Percentiles rank a stretch among this genome's conserved stretches.
Evolutionary conservation across 2,329 filamentous ascomycete genomes (phyloP).

Genomic region (Westerdykella sp.): DNA sequence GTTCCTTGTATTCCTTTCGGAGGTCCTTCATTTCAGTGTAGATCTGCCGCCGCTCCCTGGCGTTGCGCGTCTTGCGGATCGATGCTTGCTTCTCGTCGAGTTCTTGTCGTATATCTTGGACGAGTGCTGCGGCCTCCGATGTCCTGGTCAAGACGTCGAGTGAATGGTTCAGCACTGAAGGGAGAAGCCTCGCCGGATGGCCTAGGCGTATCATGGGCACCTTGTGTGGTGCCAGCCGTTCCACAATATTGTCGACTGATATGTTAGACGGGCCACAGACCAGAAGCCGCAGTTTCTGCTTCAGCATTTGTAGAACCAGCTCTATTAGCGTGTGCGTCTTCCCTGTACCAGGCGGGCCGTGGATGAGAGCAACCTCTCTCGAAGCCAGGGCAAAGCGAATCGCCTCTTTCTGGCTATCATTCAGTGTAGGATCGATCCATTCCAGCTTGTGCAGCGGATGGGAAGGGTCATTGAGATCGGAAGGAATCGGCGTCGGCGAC

Average conservation of each 20-base stretch:
- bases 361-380: slow-evolving; percentile 78
- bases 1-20: slow-evolving; percentile 78
- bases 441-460: slow-evolving; percentile 42
- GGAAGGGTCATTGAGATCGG: slow-evolving; percentile 39
- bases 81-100: slow-evolving; percentile 89
- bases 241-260: slow-evolving; percentile 96
- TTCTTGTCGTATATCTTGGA: slow-evolving; percentile 82
- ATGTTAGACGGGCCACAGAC: slow-evolving; percentile 98
- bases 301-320: slow-evolving; percentile 83
- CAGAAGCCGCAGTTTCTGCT: slow-evolving; percentile 65
- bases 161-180: slow-evolving; percentile 81
- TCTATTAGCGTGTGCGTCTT: slow-evolving; percentile 97
- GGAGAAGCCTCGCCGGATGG: slow-evolving; percentile 84
- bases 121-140: slow-evolving; percentile 81
- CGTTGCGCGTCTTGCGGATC: slow-evolving; percentile 78
- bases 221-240: slow-evolving; percentile 77
- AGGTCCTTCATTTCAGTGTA: slow-evolving; percentile 81
- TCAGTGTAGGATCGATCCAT: slow-evolving; percentile 52
- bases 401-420: slow-evolving; percentile 58
- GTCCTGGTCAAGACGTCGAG: slow-evolving; percentile 86
- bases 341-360: slow-evolving; percentile 91
- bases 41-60: slow-evolving; percentile 70
- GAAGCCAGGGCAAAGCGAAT: slow-evolving; percentile 77
- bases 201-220: slow-evolving; percentile 84
- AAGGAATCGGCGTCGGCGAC: slow-evolving; percentile 46